Evolutionary conservation across 1,284 basidiomycete genomes (phyloP).

Genomic region (Cutaneotrichosporon spelunceum): DNA sequence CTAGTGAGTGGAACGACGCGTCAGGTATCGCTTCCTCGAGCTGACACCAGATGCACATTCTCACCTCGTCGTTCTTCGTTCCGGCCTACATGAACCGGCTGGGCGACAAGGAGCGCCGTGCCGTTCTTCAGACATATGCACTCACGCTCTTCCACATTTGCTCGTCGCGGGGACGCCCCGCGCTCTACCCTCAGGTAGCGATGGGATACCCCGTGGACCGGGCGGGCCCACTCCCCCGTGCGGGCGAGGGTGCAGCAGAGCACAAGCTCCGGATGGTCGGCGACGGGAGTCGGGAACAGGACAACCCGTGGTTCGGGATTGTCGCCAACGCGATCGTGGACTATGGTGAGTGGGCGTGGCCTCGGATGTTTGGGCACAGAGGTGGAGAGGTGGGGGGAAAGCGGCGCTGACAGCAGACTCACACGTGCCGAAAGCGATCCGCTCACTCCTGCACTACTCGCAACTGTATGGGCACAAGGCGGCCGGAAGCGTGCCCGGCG

Average conservation of each 20-base stretch:
- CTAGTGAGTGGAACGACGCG: constrained; percentile 42
- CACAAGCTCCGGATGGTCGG: constrained; percentile 24
- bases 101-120: constrained; percentile 46
- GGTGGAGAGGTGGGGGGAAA: too few relatives aligned
- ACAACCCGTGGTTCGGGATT: constrained; percentile 62
- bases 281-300: constrained; percentile 36
- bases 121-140: constrained; percentile 57
- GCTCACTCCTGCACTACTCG: constrained; percentile 59
- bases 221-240: constrained; percentile 42
- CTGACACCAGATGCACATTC: constrained; percentile 58
- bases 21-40: background rate
- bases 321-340: constrained; percentile 59
- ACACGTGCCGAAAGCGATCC: constrained; percentile 62
- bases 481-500: constrained; percentile 55
- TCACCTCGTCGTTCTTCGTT: constrained; percentile 64
- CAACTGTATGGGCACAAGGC: constrained; percentile 56
- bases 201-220: constrained; percentile 59
- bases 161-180: constrained; percentile 60
- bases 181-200: constrained; percentile 56
- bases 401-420: constrained; percentile 53
- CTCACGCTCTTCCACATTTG: constrained; percentile 55
- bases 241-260: constrained; percentile 6
- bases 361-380: background rate
- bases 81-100: constrained; percentile 54
- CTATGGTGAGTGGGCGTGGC: constrained; percentile 33